These are phyloP conservation scores for Neonectria sp. DNA, from an alignment of 2,329 filamentous ascomycete species.

Conservation along the genomic window DNA sequence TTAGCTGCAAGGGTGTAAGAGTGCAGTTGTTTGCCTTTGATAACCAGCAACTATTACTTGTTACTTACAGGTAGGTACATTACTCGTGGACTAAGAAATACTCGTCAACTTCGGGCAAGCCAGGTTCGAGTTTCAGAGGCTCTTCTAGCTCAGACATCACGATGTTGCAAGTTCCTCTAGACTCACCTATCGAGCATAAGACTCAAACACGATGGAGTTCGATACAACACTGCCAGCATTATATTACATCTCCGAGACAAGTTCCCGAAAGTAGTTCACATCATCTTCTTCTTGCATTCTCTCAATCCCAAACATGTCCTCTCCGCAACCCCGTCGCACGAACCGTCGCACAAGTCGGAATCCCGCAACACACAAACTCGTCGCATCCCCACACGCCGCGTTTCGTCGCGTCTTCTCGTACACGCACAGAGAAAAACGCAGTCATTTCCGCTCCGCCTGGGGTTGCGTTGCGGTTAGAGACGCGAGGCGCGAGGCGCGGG, in stretches of 20 bases:
- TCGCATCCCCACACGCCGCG: not conserved
- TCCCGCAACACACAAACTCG: constrained; percentile 11
- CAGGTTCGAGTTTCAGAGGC: not conserved
- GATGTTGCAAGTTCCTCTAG: not conserved
- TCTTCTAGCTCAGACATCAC: not conserved
- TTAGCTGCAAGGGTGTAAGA: not conserved
- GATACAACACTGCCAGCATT: not conserved
- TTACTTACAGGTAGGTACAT: not conserved
- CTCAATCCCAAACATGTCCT: constrained; percentile 5
- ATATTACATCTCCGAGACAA: not conserved
- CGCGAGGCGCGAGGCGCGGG: constrained; percentile 6
- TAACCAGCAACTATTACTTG: not conserved
- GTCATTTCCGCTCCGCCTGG: not conserved
- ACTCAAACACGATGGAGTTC: not conserved
- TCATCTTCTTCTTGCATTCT: not conserved
- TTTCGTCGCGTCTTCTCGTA: constrained; percentile 1
- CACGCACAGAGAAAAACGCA: not conserved
- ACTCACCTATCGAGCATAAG: no score
- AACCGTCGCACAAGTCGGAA: constrained; percentile 12
- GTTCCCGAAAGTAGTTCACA: not conserved
- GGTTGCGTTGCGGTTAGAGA: not conserved
- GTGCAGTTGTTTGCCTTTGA: not conserved
- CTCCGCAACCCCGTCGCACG: not conserved
- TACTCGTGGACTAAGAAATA: not conserved
- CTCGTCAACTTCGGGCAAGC: not conserved